Base-by-base conservation (phyloP, 768 basidiomycete genomes). In the Cantharellus anzutake region DNA sequence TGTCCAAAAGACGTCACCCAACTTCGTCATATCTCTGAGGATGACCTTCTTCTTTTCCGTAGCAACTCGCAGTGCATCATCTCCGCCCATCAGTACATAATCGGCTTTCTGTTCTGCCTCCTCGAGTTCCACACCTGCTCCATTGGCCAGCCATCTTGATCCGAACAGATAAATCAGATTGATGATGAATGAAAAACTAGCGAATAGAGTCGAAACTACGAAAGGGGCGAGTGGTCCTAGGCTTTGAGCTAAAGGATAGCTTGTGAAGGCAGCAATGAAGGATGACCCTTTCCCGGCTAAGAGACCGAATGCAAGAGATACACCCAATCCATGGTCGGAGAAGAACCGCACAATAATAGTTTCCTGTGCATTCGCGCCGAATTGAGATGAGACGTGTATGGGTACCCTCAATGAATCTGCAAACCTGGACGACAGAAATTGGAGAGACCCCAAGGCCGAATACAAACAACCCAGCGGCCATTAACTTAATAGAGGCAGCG, bases 331-430 rank as follows among this genome's bases (percentile, higher is more conserved):
- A 67, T 81, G 83, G 0, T 80, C 77, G 63, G 77, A 79, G 73
- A 87, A 89, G 71, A 85, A 85, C 35, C 83, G 82, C 50, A 87
- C 83, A 57, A 90, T 85, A 63, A 88, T 87, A 3, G 83, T 83
- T 68, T 90, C 87, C 71, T 55, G 35, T 11, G 1, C 85, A 34
- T 11, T 5, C 5, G 7, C 7, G n/a, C 40, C 35, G 52, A 55
- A 11, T 37, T 11, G 52, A 55, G 35, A 37, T 11, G 52, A 14
- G 52, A 14, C 14, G 11, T 55, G 52, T 1, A 37, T 55, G 52
- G 11, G 52, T 7, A 55, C 14, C 7, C 11, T 14, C 52, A 29
- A 48, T 60, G 39, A 37, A 37, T 11, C 59, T 55, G 7, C 52
- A 7, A 11, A 55, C 66, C 59, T 72, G 88, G 1, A 84, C 81